A percentile compares a stretch with the other conserved stretches of the same genome.
phyloP scores from a whole-genome alignment of 106 monocot genomes.

The Dactylorhiza incarnata region DNA sequence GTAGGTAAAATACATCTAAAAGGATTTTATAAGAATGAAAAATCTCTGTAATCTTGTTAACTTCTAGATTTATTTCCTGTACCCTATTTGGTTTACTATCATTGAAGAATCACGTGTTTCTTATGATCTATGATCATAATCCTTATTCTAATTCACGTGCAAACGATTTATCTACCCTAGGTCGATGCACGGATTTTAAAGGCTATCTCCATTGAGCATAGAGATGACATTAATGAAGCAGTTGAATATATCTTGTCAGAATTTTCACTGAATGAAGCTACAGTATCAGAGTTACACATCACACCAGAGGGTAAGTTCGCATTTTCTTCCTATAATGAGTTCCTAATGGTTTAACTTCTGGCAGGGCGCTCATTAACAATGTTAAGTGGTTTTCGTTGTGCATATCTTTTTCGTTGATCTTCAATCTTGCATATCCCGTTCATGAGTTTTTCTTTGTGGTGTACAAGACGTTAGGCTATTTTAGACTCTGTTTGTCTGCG shows the following conservation, averaged over 20 bases:
- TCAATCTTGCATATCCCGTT: too few relatives aligned
- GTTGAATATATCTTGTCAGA: constrained; percentile 45
- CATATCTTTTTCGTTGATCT: not conserved
- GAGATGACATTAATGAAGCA: constrained; percentile 42
- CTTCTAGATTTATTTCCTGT: not conserved
- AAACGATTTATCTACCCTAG: constrained; percentile 15
- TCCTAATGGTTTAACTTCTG: not conserved
- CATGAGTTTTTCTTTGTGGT: too few relatives aligned
- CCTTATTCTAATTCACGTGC: not conserved
- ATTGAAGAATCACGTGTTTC: not conserved
- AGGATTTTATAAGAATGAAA: not conserved
- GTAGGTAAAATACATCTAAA: not conserved
- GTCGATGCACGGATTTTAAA: constrained; percentile 49
- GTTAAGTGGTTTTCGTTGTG: not conserved
- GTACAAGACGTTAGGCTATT: too few relatives aligned
- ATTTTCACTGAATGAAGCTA: constrained; percentile 18
- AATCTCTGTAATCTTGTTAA: not conserved
- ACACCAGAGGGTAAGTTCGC: not conserved
- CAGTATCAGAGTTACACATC: not conserved
- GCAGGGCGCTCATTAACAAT: not conserved
- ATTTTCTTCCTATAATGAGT: not conserved
- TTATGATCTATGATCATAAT: constrained; percentile 4
- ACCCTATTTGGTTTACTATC: not conserved
- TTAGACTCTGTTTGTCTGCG: too few relatives aligned
- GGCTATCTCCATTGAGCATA: constrained; percentile 49